A percentile compares a stretch with the other conserved stretches of the same genome.
These are phyloP conservation scores for Telopea speciosissima DNA, from an alignment of 177 flowering plant species.

Conservation along the genomic window DNA sequence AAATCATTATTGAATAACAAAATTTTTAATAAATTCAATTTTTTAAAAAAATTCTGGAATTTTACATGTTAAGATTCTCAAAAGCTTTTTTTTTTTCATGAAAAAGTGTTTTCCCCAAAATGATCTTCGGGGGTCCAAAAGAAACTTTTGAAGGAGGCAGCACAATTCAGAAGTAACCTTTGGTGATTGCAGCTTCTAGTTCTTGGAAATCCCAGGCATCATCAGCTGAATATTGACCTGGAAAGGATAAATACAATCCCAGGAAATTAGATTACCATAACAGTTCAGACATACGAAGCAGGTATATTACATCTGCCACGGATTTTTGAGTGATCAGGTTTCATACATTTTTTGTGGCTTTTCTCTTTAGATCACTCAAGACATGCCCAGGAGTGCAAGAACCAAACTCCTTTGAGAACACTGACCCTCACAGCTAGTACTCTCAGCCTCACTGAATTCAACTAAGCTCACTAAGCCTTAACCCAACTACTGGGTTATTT, in stretches of 20 bases:
- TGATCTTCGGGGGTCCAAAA: background rate
- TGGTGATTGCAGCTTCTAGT: constrained; percentile 63
- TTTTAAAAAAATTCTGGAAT: background rate
- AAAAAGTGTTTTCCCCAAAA: background rate
- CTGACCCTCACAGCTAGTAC: no score
- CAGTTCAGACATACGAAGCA: background rate
- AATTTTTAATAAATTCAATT: no score
- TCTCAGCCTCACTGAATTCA: no score
- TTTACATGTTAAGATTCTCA: background rate
- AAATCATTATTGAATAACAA: no score
- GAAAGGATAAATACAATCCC: constrained; percentile 5
- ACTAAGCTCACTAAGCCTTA: no score
- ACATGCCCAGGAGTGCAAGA: no score
- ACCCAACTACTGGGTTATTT: no score
- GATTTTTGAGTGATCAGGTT: background rate
- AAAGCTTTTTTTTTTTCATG: background rate
- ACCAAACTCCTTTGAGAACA: no score
- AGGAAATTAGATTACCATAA: background rate
- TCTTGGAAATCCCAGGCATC: constrained; percentile 87
- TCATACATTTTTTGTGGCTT: no score
- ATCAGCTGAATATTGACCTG: constrained; percentile 70
- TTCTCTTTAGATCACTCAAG: no score
- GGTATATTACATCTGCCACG: background rate
- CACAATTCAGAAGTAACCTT: constrained; percentile 30
- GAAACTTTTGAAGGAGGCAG: background rate